Conservation (phyloP, 2,329 filamentous ascomycete genomes). For the Alternaria incomplexa region DNA sequence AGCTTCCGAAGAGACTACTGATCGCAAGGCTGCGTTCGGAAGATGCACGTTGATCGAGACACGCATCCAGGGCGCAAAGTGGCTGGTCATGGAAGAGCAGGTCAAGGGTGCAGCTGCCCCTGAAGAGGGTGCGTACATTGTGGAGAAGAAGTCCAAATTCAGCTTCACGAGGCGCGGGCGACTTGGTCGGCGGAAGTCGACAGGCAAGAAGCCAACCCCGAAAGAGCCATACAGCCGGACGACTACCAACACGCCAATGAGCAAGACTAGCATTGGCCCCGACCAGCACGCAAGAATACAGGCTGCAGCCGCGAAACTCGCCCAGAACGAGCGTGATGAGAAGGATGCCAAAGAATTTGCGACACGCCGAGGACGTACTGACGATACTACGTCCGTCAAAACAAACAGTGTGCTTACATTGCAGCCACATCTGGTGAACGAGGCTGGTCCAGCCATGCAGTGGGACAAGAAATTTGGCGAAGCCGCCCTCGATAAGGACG, state of each 20-base stretch:
- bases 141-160: slow-evolving; percentile 94
- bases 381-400: slow-evolving; percentile 67
- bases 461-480: slow-evolving; percentile 98
- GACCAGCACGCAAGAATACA: slow-evolving; percentile 95
- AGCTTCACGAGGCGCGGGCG: slow-evolving; percentile 77
- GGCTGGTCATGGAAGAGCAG: slow-evolving; percentile 96
- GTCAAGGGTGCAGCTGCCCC: slow-evolving; percentile 89
- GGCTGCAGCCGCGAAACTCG: slow-evolving; percentile 83
- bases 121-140: slow-evolving; percentile 84
- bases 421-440: slow-evolving; percentile 81
- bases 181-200: slow-evolving; percentile 62
- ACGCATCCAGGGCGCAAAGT: slow-evolving; percentile 77
- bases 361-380: slow-evolving; percentile 61
- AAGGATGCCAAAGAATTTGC: slow-evolving; percentile 57
- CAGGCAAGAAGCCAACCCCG: slow-evolving; percentile 50
- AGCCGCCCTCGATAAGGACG: slow-evolving; percentile 83
- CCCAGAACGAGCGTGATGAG: slow-evolving; percentile 70
- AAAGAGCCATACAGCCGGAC: slow-evolving; percentile 61
- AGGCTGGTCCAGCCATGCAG: slow-evolving; percentile 92
- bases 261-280: slow-evolving; percentile 83
- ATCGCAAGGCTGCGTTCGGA: slow-evolving; percentile 91
- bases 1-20: slow-evolving; percentile 83
- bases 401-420: slow-evolving; percentile 90
- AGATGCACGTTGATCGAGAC: slow-evolving; percentile 93
- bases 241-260: slow-evolving; percentile 61